Base-by-base conservation (phyloP, 2,329 filamentous ascomycete genomes). In the Nemania sp. region DNA sequence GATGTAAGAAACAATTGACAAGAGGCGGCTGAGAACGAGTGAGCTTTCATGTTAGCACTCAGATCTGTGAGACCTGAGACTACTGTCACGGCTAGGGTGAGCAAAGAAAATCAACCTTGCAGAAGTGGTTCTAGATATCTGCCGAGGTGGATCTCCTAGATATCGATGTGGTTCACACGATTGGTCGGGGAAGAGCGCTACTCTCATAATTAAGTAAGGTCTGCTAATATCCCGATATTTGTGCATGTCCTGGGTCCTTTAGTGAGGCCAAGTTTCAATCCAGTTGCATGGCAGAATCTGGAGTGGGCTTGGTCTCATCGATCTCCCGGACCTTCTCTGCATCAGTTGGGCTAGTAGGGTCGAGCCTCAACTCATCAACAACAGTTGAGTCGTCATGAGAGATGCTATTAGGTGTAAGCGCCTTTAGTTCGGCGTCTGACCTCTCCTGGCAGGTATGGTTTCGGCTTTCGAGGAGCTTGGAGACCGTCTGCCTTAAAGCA, bases 401-500 rank as follows among this genome's bases (percentile, higher is more conserved):
- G 7, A 70, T 72, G 43, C 64, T 67, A 32, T 70, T 69, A 45
- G 66, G 70, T 11, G 70, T 69, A 24, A 66, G 51, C 22, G 64
- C 70, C 29, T 57, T 72, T 47, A 67, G 55, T 18, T 62, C 55
- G 52, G 56, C 67, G 41, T 59, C 54, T 8, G 49, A 54, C 51
- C 60, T 32, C 29, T 68, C 66, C 27, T 60, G 59, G 8, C 53
- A 32, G 57, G 56, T 20, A 65, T 57, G 66, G 26, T 64, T 70
- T 61, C 59, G 66, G 15, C 49, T 63, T 32, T 68, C 68, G 10
- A 85, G 79, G 20, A 82, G 68, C 57, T 79, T 75, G 27, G 79
- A 79, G 69, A 88, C 83, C 20, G 77, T 78, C n/a, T 76, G 74
- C 41, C 77, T 78, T 76, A 87, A 78, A 26, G 80, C 77, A 53